Evolutionary conservation across 148 eudicot genomes (phyloP), one percentile per base, ranked within the genome.

Genomic region (Hydrangea macrophylla): DNA sequence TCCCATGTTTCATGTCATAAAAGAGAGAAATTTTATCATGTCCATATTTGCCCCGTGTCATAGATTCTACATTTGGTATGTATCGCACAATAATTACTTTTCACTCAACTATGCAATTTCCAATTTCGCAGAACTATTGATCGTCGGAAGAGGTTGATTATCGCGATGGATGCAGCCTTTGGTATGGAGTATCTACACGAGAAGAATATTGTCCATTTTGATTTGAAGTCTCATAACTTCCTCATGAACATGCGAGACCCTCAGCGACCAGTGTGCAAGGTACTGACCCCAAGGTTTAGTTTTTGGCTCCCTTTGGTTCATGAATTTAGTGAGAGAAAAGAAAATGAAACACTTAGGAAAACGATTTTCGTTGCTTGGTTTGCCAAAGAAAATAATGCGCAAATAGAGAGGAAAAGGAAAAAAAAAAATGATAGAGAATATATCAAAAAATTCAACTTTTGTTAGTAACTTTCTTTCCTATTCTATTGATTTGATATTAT

Each of bases 121-220:
- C 0, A 11, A 48, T 48, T n/a, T 48, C 13, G 53, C 53, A 48
- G 53, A 48, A 48, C 53, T 15, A 48, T 48, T 48, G 53, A 83
- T 79, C 79, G 81, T 24, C 78, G 83, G 48, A 80, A 83, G 73
- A 74, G 86, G 32, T 11, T 83, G 60, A 77, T 74, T 30, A 68
- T 83, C 66, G 86, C 84, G 7, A 79, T 67, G 81, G 86, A 73
- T 73, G 79, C 81, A 26, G 83, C 86, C 64, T 82, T 82, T 74
- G 86, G 86, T 42, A 83, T 83, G 86, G 86, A 83, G 51, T 83
- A 83, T 67, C 65, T 83, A 40, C 86, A 83, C 30, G 82, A 75
- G 66, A 83, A 83, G 71, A 77, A 68, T 25, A 77, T 82, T 28
- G 86, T 80, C 13, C 83, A 79, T 62, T 83, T 83, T 64, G 86